These are phyloP conservation scores for Trapa incisa DNA, from an alignment of 345 rosid genomes.

Conservation along the genomic window DNA sequence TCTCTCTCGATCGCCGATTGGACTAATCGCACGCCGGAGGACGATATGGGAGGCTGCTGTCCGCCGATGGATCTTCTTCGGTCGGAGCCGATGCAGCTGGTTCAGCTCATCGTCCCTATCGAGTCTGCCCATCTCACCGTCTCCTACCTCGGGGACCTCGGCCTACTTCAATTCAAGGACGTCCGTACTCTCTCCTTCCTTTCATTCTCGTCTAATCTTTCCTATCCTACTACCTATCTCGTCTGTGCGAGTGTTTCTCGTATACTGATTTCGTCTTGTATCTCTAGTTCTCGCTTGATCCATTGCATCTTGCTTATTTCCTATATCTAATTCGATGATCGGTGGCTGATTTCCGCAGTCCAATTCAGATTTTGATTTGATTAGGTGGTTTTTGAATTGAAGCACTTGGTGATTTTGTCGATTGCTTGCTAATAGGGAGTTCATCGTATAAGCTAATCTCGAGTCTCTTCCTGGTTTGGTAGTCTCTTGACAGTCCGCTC, in stretches of 20 bases:
- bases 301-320: not conserved
- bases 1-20: not conserved
- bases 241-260: not conserved
- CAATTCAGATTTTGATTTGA: not conserved
- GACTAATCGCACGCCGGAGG: not conserved
- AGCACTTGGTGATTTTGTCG: not conserved
- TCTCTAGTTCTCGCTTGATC: conserved; percentile 1
- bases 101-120: conserved; percentile 81
- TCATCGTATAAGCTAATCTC: not conserved
- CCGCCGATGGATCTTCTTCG: conserved; percentile 94
- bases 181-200: conserved; percentile 29
- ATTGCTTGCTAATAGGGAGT: not conserved
- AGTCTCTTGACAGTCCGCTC: not conserved
- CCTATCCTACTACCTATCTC: too few relatives aligned
- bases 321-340: too few relatives aligned
- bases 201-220: not conserved
- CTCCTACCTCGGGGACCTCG: conserved; percentile 85
- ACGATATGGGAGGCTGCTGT: conserved; percentile 53
- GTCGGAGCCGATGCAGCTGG: conserved; percentile 92
- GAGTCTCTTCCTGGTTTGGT: not conserved
- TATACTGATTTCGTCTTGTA: not conserved
- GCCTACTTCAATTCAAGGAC: conserved; percentile 91
- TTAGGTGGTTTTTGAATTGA: not conserved
- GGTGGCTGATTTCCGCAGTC: not conserved
- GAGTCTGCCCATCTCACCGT: conserved; percentile 86